These are phyloP conservation scores for Yamadazyma siamensis DNA, from an alignment of 1,139 yeast genomes.

Conservation along the genomic window DNA sequence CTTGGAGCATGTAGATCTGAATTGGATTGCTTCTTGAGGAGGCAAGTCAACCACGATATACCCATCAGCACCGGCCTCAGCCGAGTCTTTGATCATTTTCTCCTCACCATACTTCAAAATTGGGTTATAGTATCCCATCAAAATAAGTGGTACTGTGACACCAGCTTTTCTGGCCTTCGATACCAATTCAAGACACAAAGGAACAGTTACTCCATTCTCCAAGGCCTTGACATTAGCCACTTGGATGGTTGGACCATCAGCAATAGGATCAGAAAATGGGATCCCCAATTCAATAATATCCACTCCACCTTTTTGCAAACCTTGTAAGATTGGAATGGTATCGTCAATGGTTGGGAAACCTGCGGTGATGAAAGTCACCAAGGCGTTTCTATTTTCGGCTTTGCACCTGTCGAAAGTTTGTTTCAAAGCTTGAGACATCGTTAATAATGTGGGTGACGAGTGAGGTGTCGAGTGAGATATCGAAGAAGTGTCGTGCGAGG, in stretches of 20 bases:
- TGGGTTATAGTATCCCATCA: constrained; percentile 99
- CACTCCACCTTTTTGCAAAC: constrained; percentile 92
- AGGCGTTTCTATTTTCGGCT: constrained; percentile 76
- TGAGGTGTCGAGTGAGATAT: neutral
- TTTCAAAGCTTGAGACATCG: constrained; percentile 65
- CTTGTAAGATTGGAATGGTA: constrained; percentile 80
- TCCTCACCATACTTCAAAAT: constrained; percentile 87
- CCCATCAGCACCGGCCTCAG: constrained; percentile 90
- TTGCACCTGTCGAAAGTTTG: constrained; percentile 72
- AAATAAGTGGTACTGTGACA: constrained; percentile 79
- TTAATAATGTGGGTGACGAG: constrained; percentile 2
- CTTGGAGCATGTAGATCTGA: constrained; percentile 67
- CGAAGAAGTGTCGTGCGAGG: no score
- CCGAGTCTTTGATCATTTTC: constrained; percentile 70
- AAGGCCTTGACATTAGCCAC: constrained; percentile 77
- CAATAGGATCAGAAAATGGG: constrained; percentile 98
- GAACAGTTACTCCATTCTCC: constrained; percentile 74
- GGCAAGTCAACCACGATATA: constrained; percentile 94
- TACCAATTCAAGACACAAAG: constrained; percentile 66
- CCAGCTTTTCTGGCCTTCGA: constrained; percentile 75
- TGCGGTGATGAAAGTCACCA: constrained; percentile 90
- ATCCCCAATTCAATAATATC: constrained; percentile 93
- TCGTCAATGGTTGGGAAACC: constrained; percentile 89
- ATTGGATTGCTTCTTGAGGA: constrained; percentile 92
- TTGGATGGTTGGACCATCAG: constrained; percentile 97